phyloP scores from a whole-genome alignment of 2,329 filamentous ascomycete genomes.

The Neurospora crassa region DNA sequence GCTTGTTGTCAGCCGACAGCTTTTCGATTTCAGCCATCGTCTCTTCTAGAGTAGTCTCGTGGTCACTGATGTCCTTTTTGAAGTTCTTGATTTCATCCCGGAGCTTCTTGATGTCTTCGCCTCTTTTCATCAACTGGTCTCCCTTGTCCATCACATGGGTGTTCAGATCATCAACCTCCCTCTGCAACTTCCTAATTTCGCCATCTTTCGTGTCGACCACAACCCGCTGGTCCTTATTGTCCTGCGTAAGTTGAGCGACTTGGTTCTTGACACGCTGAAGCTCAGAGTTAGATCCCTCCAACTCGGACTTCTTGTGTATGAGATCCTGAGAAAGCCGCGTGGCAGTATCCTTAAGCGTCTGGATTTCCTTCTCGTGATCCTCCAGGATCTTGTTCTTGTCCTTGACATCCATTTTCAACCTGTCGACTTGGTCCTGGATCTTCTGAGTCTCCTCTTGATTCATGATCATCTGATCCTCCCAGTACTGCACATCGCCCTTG shows the following conservation, averaged over 20 bases:
- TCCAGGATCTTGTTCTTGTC: background rate
- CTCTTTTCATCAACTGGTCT: background rate
- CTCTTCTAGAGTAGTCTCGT: background rate
- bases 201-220: background rate
- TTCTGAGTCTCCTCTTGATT: background rate
- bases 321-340: background rate
- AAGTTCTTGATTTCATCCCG: background rate
- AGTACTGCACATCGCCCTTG: background rate
- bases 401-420: background rate
- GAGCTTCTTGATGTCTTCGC: background rate
- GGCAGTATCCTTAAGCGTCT: background rate
- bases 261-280: background rate
- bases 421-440: background rate
- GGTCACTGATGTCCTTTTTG: background rate
- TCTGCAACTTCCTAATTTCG: background rate
- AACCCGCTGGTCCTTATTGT: background rate
- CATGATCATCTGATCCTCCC: background rate
- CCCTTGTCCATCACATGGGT: background rate
- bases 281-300: background rate
- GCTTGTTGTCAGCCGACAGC: background rate
- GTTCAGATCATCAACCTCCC: background rate
- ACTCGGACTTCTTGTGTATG: background rate
- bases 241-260: background rate
- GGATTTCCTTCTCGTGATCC: background rate
- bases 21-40: background rate